A percentile compares a stretch with the other conserved stretches of the same genome.
Conservation (phyloP, 1,139 yeast species). For the Geotrichum aggregatum region DNA sequence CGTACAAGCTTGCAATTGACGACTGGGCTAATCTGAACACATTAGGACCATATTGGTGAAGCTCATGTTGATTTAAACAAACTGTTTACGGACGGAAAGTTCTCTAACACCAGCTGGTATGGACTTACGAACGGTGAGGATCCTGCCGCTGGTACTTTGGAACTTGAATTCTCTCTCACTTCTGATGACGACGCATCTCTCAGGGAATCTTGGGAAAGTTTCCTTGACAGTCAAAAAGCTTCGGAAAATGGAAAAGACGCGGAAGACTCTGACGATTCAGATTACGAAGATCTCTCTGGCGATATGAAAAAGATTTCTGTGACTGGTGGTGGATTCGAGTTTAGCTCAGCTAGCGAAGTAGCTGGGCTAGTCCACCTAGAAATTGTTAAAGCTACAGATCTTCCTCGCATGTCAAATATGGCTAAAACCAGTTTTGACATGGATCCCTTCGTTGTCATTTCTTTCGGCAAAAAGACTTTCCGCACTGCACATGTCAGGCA, state of each 20-base stretch:
- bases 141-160: slow-evolving; percentile 5
- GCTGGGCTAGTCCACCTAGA: slow-evolving; percentile 75
- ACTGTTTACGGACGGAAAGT: slow-evolving; percentile 4
- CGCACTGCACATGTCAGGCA: slow-evolving; percentile 85
- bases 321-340: slow-evolving; percentile 29
- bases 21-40: slow-evolving; percentile 3
- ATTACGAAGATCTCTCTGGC: slow-evolving; percentile 11
- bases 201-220: slow-evolving; percentile 13
- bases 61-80: slow-evolving; percentile 38
- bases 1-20: neutral
- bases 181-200: neutral
- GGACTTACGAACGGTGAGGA: neutral
- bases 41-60: slow-evolving; percentile 52
- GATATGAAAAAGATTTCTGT: neutral
- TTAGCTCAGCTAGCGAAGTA: slow-evolving; percentile 45
- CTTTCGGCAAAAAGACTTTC: slow-evolving; percentile 84
- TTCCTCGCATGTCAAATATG: slow-evolving; percentile 38
- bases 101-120: slow-evolving; percentile 2
- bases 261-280: slow-evolving; percentile 17
- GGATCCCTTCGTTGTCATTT: slow-evolving; percentile 93
- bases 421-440: slow-evolving; percentile 78
- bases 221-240: slow-evolving; percentile 6
- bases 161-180: slow-evolving; percentile 3
- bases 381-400: slow-evolving; percentile 60
- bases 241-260: neutral